Conservation (phyloP, 345 rosid species). For the Tarenaya hassleriana region DNA sequence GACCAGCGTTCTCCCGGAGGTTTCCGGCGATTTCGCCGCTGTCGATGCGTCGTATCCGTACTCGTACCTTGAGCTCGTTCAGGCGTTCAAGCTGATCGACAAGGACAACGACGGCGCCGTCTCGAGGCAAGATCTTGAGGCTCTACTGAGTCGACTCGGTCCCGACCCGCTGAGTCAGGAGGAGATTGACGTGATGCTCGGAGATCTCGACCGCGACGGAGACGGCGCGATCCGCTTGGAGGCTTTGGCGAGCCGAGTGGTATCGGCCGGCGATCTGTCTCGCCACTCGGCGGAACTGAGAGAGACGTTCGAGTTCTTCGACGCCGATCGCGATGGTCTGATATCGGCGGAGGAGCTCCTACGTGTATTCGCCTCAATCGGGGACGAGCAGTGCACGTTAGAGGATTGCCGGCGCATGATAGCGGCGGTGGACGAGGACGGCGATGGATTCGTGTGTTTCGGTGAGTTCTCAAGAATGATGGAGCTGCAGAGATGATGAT, state of each 20-base stretch:
- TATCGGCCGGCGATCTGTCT: conserved; percentile 17
- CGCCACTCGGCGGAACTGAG: conserved; percentile 48
- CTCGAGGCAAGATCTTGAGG: conserved; percentile 51
- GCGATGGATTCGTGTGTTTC: conserved; percentile 85
- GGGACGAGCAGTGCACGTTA: conserved; percentile 68
- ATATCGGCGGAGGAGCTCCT: conserved; percentile 78
- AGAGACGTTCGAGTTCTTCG: conserved; percentile 74
- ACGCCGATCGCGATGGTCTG: conserved; percentile 71
- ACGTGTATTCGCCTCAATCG: conserved; percentile 39
- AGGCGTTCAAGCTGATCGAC: conserved; percentile 51
- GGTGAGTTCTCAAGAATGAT: conserved; percentile 75
- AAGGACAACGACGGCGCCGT: conserved; percentile 53
- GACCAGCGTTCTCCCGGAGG: conserved; percentile 54
- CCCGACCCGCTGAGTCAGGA: conserved; percentile 39
- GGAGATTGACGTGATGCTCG: conserved; percentile 56
- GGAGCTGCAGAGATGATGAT: conserved; percentile 44
- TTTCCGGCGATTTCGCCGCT: conserved; percentile 44
- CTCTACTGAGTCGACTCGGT: conserved; percentile 50
- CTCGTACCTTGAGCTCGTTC: conserved; percentile 33
- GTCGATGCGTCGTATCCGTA: conserved; percentile 6
- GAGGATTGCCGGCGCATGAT: conserved; percentile 89
- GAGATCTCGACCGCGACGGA: conserved; percentile 30
- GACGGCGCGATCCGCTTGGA: conserved; percentile 43
- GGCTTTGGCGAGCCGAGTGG: conserved; percentile 37
- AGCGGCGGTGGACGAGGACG: conserved; percentile 55